Base-by-base conservation (phyloP, 1,284 basidiomycete genomes). In the Trichosporon sp. region DNA sequence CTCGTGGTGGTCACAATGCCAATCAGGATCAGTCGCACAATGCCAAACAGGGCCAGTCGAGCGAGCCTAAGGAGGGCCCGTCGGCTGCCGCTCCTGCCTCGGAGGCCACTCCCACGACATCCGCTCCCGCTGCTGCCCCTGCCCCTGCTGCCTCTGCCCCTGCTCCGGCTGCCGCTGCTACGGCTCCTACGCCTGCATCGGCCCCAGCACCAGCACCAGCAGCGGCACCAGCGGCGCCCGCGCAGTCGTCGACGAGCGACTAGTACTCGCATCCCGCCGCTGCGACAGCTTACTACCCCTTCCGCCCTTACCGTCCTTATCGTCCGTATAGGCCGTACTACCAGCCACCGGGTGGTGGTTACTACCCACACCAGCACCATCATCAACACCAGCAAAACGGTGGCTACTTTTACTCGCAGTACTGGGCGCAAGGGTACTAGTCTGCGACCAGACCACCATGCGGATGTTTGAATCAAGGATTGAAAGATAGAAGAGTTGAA, bases 91-190 rank as follows among this genome's bases (percentile, higher is more conserved):
- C 46, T 25, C 36, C n/a, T n/a, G n/a, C n/a, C n/a, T n/a, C n/a
- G n/a, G n/a, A n/a, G n/a, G n/a, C n/a, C n/a, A n/a, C n/a, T n/a
- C n/a, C n/a, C n/a, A 40, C 36, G 10, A 33, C 36, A 5, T 19
- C 46, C 40, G 54, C 59, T 13, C 19, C 37, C 2, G 32, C 56
- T n/a, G 33, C 58, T 16, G 58, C 23, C 5, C 40, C 58, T 13
- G 33, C 61, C 61, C n/a, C 36, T n/a, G 7, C 63, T 25, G 21
- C 59, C 33, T 3, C 63, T 27, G 61, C 60, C 2, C 36, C 60
- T 31, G 60, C 49, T 31, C 27, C 44, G 16, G 21, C 57, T 29
- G 21, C 57, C 14, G 8, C 31, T 9, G 54, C 21, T 23, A 2
- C 52, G 29, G 52, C 56, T 32, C 21, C 57, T 31, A 23, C 57